Conservation (phyloP, 805 yeast species). For the Kazachstania taianensis region DNA sequence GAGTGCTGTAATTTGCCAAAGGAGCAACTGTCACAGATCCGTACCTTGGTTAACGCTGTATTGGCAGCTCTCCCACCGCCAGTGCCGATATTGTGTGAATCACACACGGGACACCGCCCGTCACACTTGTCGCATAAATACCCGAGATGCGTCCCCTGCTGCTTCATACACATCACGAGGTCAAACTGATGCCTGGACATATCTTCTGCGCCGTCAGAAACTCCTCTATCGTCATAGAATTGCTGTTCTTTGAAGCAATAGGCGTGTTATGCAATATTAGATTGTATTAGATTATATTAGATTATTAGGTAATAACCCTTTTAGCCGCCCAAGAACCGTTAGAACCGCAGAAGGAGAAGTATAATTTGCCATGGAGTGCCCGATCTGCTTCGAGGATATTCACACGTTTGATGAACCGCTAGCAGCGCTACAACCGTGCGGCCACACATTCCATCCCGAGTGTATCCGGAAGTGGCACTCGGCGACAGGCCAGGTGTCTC, state of each 20-base stretch:
- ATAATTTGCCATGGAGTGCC: constrained; percentile 30
- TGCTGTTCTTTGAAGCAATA: no score
- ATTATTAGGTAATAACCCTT: no score
- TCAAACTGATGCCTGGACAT: constrained; percentile 92
- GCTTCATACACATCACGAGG: constrained; percentile 71
- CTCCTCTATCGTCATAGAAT: no score
- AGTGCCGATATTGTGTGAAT: constrained; percentile 59
- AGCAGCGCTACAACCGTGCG: constrained; percentile 36
- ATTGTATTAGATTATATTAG: no score
- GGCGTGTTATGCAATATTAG: no score
- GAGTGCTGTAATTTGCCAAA: constrained; percentile 52
- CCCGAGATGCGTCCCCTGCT: constrained; percentile 68
- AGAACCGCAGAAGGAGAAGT: neutral
- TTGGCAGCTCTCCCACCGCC: neutral
- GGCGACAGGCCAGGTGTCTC: constrained; percentile 12
- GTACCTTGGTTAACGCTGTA: constrained; percentile 34
- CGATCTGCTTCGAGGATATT: constrained; percentile 48
- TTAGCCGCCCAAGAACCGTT: neutral
- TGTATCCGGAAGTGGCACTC: constrained; percentile 49
- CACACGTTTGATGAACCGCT: constrained; percentile 12
- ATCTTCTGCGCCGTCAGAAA: no score
- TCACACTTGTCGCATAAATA: constrained; percentile 76
- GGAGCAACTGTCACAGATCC: constrained; percentile 79
- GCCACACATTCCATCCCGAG: constrained; percentile 45
- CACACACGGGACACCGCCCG: constrained; percentile 87